Evolutionary conservation across 805 yeast genomes (phyloP), one percentile per base, ranked within the genome.

Genomic region (Yamadazyma olivae): DNA sequence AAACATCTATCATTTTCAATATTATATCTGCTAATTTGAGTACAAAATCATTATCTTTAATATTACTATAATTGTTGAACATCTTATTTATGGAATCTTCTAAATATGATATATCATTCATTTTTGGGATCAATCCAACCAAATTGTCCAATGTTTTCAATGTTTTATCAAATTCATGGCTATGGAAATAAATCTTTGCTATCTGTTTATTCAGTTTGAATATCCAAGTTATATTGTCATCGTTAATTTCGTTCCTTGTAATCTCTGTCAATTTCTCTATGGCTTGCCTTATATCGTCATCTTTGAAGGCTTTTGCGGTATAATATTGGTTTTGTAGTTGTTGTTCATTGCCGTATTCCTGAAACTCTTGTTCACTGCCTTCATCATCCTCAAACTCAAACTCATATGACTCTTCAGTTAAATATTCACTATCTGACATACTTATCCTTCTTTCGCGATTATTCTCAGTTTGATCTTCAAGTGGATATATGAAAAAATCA

Each of bases 161-260:
- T 4, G 59, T 52, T 19, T 46, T 46, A 2, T 47, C 52, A 29
- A 48, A 57, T 4, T 56, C 33, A n/a, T 45, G 46, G 16, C 40
- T 39, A 17, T 48, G 44, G 44, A 51, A 64, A 26, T 47, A 33
- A 13, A 69, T 47, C 45, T 70, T 70, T 30, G 69, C 62, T 18
- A 61, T 50, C 41, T 70, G 75, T 43, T 70, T 70, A 35, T 45
- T 47, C 4, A 71, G 51, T 35, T 64, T 66, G 44, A 67, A 68
- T 2, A 56, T 40, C 70, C 70, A 68, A 18, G 53, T 56, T 1
- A 36, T 40, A 19, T 47, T 41, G 32, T 49, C 51, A 17, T 46
- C 42, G 10, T 35, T 47, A 17, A 36, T 14, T 29, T 37, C 38
- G 25, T 34, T 19, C 12, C 35, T 17, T 33, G 46, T 28, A 3